phyloP scores from a whole-genome alignment of 805 yeast species.

The Kodamaea neixiangensis region DNA sequence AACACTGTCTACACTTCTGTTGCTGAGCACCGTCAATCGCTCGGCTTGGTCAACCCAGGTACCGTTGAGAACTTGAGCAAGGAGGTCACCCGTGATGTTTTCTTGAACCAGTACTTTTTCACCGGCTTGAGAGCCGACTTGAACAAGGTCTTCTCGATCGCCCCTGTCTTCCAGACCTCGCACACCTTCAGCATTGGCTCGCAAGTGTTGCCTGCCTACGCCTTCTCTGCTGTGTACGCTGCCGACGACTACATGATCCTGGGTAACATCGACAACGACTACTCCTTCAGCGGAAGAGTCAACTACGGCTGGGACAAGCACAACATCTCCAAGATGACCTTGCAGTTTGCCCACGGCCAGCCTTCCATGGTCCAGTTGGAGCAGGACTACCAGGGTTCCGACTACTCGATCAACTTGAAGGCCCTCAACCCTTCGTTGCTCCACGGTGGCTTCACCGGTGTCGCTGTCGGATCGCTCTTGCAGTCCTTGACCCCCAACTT shows the following conservation, averaged over 20 bases:
- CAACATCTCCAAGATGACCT: slow-evolving; percentile 77
- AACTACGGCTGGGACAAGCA: slow-evolving; percentile 87
- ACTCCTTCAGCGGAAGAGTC: slow-evolving; percentile 81
- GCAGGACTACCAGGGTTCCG: slow-evolving; percentile 91
- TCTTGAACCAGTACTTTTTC: slow-evolving; percentile 84
- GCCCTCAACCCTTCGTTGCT: slow-evolving; percentile 84
- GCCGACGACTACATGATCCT: slow-evolving; percentile 83
- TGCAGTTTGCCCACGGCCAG: slow-evolving; percentile 86
- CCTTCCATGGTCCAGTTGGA: slow-evolving; percentile 94
- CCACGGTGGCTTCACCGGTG: slow-evolving; percentile 82
- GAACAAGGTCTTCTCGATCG: slow-evolving; percentile 84
- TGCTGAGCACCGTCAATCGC: slow-evolving; percentile 73
- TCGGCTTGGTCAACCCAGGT: slow-evolving; percentile 90
- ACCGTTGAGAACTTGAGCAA: slow-evolving; percentile 51
- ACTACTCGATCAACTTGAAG: slow-evolving; percentile 86
- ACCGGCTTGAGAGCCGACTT: slow-evolving; percentile 96
- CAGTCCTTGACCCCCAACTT: slow-evolving; percentile 85
- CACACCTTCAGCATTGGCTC: slow-evolving; percentile 92
- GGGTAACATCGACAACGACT: slow-evolving; percentile 88
- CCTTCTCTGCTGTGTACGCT: slow-evolving; percentile 87
- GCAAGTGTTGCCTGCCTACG: slow-evolving; percentile 82
- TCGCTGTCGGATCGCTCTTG: slow-evolving; percentile 84
- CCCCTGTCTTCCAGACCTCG: slow-evolving; percentile 95
- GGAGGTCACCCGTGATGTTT: slow-evolving; percentile 92
- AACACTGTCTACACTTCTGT: slow-evolving; percentile 74